Percentiles rank a stretch among this genome's conserved stretches.
These are phyloP conservation scores for Aureobasidium pullulans DNA, from an alignment of 2,329 filamentous ascomycete species.

Conservation along the genomic window DNA sequence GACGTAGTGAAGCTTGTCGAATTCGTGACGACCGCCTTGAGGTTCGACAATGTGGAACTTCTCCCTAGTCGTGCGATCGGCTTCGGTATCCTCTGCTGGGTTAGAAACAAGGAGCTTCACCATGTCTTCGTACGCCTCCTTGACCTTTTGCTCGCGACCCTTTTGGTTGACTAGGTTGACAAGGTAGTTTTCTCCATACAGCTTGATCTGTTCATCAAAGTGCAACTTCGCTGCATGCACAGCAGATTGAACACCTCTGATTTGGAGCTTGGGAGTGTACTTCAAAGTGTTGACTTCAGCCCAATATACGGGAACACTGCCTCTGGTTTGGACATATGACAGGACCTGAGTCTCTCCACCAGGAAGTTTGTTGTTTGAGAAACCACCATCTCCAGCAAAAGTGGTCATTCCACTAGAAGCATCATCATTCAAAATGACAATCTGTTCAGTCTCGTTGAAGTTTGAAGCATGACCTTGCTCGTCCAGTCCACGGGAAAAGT, in stretches of 20 bases:
- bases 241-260: conserved; percentile 76
- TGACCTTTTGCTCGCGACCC: conserved; percentile 80
- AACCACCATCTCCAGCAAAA: conserved; percentile 68
- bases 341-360: conserved; percentile 79
- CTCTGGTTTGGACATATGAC: conserved; percentile 92
- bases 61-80: conserved; percentile 59
- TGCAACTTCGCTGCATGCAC: conserved; percentile 73
- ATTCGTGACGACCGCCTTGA: conserved; percentile 51
- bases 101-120: conserved; percentile 66
- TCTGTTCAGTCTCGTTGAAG: conserved; percentile 97
- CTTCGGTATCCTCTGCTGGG: conserved; percentile 57
- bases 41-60: conserved; percentile 75
- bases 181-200: conserved; percentile 95
- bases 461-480: conserved; percentile 94
- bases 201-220: conserved; percentile 84
- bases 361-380: conserved; percentile 61
- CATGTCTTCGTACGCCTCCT: conserved; percentile 89
- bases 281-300: conserved; percentile 88
- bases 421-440: conserved; percentile 80
- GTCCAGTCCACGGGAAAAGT: conserved; percentile 90
- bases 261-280: conserved; percentile 84
- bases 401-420: conserved; percentile 65
- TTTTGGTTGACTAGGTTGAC: conserved; percentile 97
- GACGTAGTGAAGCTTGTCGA: conserved; percentile 85
- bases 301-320: conserved; percentile 94